phyloP scores from a whole-genome alignment of 495 filamentous ascomycete genomes.

The Lasiosphaeria miniovina region DNA sequence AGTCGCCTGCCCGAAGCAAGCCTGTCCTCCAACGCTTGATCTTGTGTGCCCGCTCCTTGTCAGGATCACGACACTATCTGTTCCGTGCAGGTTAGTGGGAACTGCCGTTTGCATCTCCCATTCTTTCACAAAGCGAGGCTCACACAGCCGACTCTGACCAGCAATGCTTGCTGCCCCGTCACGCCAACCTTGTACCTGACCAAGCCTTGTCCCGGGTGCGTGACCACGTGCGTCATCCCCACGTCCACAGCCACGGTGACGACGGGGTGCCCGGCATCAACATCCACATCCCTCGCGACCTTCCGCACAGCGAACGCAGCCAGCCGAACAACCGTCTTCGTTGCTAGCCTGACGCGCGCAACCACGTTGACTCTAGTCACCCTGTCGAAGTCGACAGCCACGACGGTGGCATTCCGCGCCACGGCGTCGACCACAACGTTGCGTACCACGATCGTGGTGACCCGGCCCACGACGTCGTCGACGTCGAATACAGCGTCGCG shows the following conservation, averaged over 20 bases:
- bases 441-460: no score
- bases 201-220: slow-evolving; percentile 31
- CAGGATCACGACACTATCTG: slow-evolving; percentile 25
- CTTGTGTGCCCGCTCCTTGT: slow-evolving; percentile 6
- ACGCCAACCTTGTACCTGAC: slow-evolving; percentile 34
- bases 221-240: slow-evolving; percentile 29
- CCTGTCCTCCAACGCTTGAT: background rate
- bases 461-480: no score
- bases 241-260: slow-evolving; percentile 38
- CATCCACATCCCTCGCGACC: background rate
- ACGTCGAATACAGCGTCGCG: no score
- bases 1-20: background rate
- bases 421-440: no score
- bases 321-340: slow-evolving; percentile 16
- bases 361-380: background rate
- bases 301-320: slow-evolving; percentile 15
- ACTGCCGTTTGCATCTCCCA: background rate
- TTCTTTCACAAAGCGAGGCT: background rate
- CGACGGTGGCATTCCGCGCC: background rate
- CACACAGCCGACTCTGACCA: slow-evolving; percentile 16
- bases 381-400: background rate
- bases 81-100: slow-evolving; percentile 35
- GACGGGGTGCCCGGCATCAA: slow-evolving; percentile 31
- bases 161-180: slow-evolving; percentile 36
- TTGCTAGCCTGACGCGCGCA: background rate